A percentile compares a stretch with the other conserved stretches of the same genome.
phyloP scores from a whole-genome alignment of 495 filamentous ascomycete genomes.

The Entonaema liquescens region DNA sequence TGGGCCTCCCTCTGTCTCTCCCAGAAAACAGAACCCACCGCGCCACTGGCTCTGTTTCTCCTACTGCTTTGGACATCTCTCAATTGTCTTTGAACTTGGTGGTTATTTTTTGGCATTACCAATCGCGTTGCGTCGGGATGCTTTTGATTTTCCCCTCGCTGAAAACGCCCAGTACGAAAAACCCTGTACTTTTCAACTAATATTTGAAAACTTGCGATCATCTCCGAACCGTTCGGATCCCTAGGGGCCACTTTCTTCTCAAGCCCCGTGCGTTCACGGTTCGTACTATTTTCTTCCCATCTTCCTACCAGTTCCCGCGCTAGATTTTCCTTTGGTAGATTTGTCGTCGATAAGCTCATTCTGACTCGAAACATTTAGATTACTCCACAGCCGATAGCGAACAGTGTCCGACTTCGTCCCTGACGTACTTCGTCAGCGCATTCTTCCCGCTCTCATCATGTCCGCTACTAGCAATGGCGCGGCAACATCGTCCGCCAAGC shows the following conservation, averaged over 20 bases:
- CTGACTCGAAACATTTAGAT: conserved; percentile 26
- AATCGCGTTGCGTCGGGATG: conserved; percentile 41
- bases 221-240: conserved; percentile 31
- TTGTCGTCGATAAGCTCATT: conserved; percentile 14
- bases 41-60: conserved; percentile 37
- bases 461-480: conserved; percentile 35
- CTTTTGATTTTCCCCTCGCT: conserved; percentile 27
- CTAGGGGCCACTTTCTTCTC: conserved; percentile 27
- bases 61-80: conserved; percentile 23
- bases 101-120: conserved; percentile 18
- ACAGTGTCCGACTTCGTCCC: conserved; percentile 21
- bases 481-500: conserved; percentile 45
- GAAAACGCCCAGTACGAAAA: conserved; percentile 19
- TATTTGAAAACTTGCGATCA: conserved; percentile 19
- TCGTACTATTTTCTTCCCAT: conserved; percentile 23
- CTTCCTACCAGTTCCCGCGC: conserved; percentile 18
- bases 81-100: conserved; percentile 21
- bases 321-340: conserved; percentile 27
- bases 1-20: conserved; percentile 21
- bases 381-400: conserved; percentile 20
- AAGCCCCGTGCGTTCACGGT: conserved; percentile 34
- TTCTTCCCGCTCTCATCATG: conserved; percentile 31
- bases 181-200: neutral
- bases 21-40: conserved; percentile 38
- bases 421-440: conserved; percentile 17